These are phyloP conservation scores for Entamoeba moshkovskii DNA, from an alignment of 208 protist species.

Conservation along the genomic window DNA sequence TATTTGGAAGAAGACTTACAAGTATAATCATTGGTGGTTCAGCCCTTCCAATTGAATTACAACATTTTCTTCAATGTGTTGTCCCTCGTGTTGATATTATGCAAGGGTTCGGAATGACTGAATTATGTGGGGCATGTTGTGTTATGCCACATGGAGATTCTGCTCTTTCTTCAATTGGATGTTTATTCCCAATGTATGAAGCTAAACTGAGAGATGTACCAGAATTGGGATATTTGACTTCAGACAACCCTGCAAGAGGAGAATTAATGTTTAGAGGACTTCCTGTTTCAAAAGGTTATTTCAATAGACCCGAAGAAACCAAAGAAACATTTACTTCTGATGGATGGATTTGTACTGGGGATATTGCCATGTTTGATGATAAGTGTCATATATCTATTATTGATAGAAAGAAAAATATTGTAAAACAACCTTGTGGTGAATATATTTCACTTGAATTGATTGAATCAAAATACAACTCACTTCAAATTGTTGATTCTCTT, in stretches of 20 bases:
- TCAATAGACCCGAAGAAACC: slow-evolving; percentile 13
- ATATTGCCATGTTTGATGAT: neutral
- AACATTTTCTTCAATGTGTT: neutral
- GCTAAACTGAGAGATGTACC: neutral
- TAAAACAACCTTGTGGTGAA: slow-evolving; percentile 5
- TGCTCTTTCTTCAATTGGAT: neutral
- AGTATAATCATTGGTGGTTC: slow-evolving; percentile 18
- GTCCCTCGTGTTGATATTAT: neutral
- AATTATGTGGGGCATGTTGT: neutral
- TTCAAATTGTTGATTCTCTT: neutral
- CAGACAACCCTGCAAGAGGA: neutral
- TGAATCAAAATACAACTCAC: neutral
- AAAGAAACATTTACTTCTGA: neutral
- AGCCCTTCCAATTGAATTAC: neutral
- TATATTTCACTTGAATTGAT: neutral
- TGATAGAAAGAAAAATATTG: slow-evolving; percentile 10
- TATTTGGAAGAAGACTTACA: neutral
- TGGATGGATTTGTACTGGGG: slow-evolving; percentile 12
- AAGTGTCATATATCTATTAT: neutral
- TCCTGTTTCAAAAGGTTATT: slow-evolving; percentile 34
- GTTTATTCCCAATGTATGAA: neutral
- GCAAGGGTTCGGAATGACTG: slow-evolving; percentile 24
- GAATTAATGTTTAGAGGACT: slow-evolving; percentile 28
- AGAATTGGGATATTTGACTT: neutral
- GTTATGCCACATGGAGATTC: neutral